These are phyloP conservation scores for Dryas alaskensis DNA, from an alignment of 306 rosid species.

Conservation along the genomic window DNA sequence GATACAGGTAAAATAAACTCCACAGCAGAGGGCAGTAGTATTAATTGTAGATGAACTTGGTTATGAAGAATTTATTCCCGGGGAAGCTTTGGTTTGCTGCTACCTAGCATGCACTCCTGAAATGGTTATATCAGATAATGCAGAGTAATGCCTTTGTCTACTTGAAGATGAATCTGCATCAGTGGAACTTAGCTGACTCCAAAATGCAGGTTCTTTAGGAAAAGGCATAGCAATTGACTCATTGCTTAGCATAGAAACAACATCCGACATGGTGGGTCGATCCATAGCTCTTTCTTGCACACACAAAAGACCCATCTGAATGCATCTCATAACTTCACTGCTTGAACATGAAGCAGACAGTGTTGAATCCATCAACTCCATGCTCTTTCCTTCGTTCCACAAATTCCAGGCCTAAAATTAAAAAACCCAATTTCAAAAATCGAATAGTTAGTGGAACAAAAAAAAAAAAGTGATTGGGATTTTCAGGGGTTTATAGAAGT, in stretches of 20 bases:
- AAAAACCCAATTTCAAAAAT: background rate
- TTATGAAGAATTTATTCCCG: no score
- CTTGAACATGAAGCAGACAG: background rate
- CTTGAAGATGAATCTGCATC: slow-evolving; percentile 20
- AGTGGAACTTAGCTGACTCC: background rate
- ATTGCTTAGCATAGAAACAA: slow-evolving; percentile 10
- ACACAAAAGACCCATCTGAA: slow-evolving; percentile 21
- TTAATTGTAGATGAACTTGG: no score
- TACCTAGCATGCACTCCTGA: slow-evolving; percentile 12
- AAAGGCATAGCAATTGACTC: background rate
- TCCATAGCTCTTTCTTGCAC: slow-evolving; percentile 24
- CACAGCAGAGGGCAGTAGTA: no score
- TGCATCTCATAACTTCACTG: slow-evolving; percentile 12
- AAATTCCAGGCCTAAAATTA: slow-evolving; percentile 15
- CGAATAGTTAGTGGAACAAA: no score
- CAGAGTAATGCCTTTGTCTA: slow-evolving; percentile 11
- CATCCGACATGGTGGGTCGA: slow-evolving; percentile 13
- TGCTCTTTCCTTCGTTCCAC: slow-evolving; percentile 17
- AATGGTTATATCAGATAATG: slow-evolving; percentile 11
- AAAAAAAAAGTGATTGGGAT: background rate
- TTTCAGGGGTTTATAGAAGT: background rate
- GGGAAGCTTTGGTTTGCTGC: background rate
- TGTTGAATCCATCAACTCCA: slow-evolving; percentile 13
- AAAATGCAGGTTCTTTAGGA: slow-evolving; percentile 22
- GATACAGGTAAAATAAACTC: background rate